Conservation (phyloP, 176 grass and related monocot species). For the Triticum timopheevii region DNA sequence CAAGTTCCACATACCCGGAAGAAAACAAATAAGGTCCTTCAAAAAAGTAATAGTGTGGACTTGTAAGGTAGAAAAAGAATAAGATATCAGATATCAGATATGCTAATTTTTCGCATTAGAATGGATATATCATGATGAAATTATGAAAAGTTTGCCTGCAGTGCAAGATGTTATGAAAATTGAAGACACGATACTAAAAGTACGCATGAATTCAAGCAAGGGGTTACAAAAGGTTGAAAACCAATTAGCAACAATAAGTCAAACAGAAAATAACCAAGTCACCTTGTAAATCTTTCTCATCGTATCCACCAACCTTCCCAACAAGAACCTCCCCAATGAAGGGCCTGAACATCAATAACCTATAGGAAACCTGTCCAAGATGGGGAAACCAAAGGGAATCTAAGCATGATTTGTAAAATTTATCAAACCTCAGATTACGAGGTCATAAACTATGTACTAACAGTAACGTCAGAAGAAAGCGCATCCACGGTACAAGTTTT, state of each 20-base stretch:
- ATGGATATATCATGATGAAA: no score
- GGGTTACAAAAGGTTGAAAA: no score
- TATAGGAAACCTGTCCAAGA: slow-evolving; percentile 62
- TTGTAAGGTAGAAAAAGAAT: no score
- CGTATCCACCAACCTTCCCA: slow-evolving; percentile 26
- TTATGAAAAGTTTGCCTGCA: no score
- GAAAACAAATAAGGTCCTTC: no score
- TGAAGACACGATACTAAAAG: no score
- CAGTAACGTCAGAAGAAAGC: background rate
- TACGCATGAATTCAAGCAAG: no score
- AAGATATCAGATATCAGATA: no score
- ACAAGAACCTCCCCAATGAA: slow-evolving; percentile 59
- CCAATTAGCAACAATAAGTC: background rate
- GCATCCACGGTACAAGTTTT: background rate
- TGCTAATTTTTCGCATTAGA: no score
- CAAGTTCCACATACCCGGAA: no score
- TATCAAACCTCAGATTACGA: background rate
- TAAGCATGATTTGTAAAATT: background rate
- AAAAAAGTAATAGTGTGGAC: no score
- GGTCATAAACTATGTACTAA: background rate
- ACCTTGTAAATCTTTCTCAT: slow-evolving; percentile 75
- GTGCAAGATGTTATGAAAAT: no score
- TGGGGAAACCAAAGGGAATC: background rate
- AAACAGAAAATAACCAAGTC: slow-evolving; percentile 20
- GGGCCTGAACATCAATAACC: slow-evolving; percentile 81